Percentiles rank a stretch among this genome's conserved stretches.
Evolutionary conservation across 176 grass and related monocot genomes (phyloP).

Genomic region (Ampelocalamus luodianensis): DNA sequence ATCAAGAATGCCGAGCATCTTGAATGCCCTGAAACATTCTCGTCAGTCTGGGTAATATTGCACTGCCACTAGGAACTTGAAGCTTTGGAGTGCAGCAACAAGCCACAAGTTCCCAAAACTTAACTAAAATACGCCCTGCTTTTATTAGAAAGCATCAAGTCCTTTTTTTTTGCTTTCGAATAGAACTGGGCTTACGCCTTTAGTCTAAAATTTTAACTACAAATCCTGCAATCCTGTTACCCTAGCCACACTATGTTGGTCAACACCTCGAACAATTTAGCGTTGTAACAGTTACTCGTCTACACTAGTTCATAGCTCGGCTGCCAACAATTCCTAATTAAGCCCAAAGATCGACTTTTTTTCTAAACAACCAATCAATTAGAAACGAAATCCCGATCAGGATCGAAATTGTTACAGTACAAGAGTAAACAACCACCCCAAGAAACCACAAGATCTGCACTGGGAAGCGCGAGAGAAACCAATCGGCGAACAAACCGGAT

Average conservation of each 20-base stretch:
- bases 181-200: neutral
- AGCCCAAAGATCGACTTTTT: neutral
- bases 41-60: neutral
- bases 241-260: neutral
- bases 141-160: constrained; percentile 4
- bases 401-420: neutral
- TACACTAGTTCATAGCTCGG: neutral
- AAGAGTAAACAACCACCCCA: neutral
- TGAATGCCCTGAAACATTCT: neutral
- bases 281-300: too few species aligned
- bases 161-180: neutral
- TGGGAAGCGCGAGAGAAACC: neutral
- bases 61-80: neutral
- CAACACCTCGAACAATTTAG: neutral
- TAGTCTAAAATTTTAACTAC: neutral
- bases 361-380: neutral
- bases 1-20: neutral
- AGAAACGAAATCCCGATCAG: neutral
- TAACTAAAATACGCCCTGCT: neutral
- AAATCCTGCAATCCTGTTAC: neutral
- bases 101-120: neutral
- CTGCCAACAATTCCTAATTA: neutral
- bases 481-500: neutral
- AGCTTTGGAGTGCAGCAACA: neutral
- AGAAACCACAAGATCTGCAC: neutral